Conservation (phyloP, 2,329 filamentous ascomycete species). For the Hypoxylon sp. region DNA sequence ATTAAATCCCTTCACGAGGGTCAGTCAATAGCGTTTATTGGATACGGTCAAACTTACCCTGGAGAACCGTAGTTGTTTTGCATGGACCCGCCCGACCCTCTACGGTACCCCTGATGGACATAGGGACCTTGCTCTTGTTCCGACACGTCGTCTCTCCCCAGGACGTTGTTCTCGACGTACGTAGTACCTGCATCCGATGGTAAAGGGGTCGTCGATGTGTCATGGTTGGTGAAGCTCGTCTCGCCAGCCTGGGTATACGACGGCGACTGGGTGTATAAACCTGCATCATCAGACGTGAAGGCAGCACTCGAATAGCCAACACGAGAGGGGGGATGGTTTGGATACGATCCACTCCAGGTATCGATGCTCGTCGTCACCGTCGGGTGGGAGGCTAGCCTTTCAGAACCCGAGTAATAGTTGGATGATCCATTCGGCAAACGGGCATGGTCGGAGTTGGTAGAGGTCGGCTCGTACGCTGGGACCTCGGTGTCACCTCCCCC, state of each 20-base stretch:
- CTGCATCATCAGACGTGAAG: neutral
- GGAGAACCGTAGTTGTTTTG: constrained; percentile 18
- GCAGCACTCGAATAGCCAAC: neutral
- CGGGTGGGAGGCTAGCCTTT: neutral
- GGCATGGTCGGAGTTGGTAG: neutral
- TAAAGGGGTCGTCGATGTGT: neutral
- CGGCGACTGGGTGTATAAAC: neutral
- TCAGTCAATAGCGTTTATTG: constrained; percentile 9
- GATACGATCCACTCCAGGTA: neutral
- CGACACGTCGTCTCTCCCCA: neutral
- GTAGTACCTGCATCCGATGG: neutral
- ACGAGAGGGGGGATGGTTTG: neutral
- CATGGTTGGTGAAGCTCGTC: neutral
- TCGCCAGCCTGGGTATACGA: neutral
- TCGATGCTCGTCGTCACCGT: neutral
- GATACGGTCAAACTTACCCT: constrained; percentile 16
- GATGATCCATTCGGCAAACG: neutral
- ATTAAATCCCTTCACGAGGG: constrained; percentile 6
- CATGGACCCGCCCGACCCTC: constrained; percentile 7
- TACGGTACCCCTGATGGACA: neutral
- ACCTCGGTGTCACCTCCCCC: too few relatives aligned
- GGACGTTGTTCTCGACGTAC: neutral
- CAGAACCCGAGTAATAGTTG: neutral
- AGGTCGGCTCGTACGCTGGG: neutral
- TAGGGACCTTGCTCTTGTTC: neutral